Evolutionary conservation across 2,329 filamentous ascomycete genomes (phyloP).

Genomic region (Pseudonectria buxi): DNA sequence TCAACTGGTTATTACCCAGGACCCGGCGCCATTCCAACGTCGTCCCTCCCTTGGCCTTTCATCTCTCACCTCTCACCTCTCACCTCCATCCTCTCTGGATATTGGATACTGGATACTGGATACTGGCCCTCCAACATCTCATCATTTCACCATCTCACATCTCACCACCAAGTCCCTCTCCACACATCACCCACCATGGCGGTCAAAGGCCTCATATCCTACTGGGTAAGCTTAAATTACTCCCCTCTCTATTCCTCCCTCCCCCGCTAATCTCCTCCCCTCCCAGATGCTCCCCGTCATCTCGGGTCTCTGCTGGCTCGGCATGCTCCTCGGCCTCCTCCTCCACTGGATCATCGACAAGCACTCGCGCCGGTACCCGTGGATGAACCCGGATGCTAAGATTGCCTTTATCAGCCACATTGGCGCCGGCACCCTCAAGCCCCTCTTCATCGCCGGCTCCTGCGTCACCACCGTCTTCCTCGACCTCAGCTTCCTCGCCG

Average conservation of each 20-base stretch:
- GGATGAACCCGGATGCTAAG: conserved; percentile 50
- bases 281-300: conserved; percentile 60
- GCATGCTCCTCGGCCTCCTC: conserved; percentile 62
- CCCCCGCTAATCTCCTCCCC: too few species aligned
- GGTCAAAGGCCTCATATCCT: conserved; percentile 26
- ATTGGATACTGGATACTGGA: too few species aligned
- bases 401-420: conserved; percentile 71
- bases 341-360: conserved; percentile 59
- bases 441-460: conserved; percentile 70
- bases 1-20: too few species aligned
- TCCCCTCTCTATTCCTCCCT: not conserved
- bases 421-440: conserved; percentile 57
- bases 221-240: conserved; percentile 29
- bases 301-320: conserved; percentile 57
- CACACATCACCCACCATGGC: conserved; percentile 23
- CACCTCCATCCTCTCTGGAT: too few species aligned
- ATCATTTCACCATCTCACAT: too few species aligned
- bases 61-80: too few species aligned
- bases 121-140: too few species aligned
- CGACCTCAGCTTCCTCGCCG: conserved; percentile 70
- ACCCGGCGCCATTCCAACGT: too few species aligned
- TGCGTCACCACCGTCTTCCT: conserved; percentile 70
- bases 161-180: too few species aligned
- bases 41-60: too few species aligned
- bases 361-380: conserved; percentile 49